Evolutionary conservation across 495 filamentous ascomycete species (phyloP), one percentile per base, ranked within the genome.

Genomic region (Aspergillus homomorphus): DNA sequence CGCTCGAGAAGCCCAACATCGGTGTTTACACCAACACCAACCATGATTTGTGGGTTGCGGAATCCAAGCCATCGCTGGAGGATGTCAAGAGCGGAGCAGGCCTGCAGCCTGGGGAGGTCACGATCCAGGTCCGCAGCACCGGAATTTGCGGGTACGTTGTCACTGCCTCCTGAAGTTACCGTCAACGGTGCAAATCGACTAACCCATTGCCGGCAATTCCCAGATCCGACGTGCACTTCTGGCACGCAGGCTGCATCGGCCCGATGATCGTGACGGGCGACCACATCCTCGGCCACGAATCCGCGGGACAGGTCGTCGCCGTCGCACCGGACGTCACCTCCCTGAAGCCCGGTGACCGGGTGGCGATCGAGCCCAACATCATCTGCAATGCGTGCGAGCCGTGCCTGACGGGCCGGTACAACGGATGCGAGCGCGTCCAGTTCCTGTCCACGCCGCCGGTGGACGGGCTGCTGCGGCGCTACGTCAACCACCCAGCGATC

Each of bases 141-240:
- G 92, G 92, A 51, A 96, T 97, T 70, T 97, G 92, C 77, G 92
- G 91, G 88, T 91, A 77, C 70, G 82, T 49, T 41, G 41, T 51
- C 45, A 15, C 8, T 41, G 20, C 19, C 30, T 43, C n/a, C n/a
- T n/a, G n/a, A n/a, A n/a, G n/a, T n/a, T n/a, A n/a, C n/a, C n/a
- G n/a, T n/a, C 26, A 28, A 28, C 26, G 4, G 9, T 28, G 3
- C 26, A 9, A 28, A 3, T 28, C 26, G 15, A 38, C 53, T 44
- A 38, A 42, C 22, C 24, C 51, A 14, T 30, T 12, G 12, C 53
- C 30, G 16, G 41, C 33, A n/a, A 38, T 59, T 52, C 41, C 42
- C 66, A 95, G 90, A 48, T 95, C 91, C 54, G 92, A 96, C 73
- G 86, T 97, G 26, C 92, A 96, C 76, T 97, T 97, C 81, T 96